Base-by-base conservation (phyloP, 2,329 filamentous ascomycete species). In the Tricladium varicosporioides region DNA sequence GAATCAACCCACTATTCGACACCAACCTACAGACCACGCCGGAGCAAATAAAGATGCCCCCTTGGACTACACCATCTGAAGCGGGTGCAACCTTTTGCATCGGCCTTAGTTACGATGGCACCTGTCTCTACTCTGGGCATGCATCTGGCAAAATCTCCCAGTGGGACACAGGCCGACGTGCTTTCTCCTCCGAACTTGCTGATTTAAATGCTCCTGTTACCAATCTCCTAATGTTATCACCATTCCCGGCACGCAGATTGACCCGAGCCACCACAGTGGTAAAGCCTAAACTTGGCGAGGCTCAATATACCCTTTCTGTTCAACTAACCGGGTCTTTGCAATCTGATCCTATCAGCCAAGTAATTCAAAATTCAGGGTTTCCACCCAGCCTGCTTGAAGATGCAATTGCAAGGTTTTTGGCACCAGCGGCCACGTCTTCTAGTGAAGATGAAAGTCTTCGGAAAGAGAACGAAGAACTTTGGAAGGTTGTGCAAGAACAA, bases 41-140 rank as follows among this genome's bases (percentile, higher is more conserved):
- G 19, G 80, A 80, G 54, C 84, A 83, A 70, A 73, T 83, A 11
- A 76, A 75, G 11, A 74, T 73, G 53, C 80, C 81, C 32, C 80
- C 81, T 59, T 70, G 62, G 73, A 76, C 56, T 65, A 70, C 65
- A 72, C 76, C 67, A 33, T 63, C 56, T 33, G 67, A 69, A 69
- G 78, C 84, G 67, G 74, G 83, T 57, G 78, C 81, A 5, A 82
- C 82, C 3, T 81, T 85, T 19, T 89, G 88, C 66, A 70, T 96
- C 56, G 81, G 82, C 16, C 74, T 95, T 53, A 92, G 84, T 68
- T 92, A 94, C 72, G 93, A 97, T 70, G 89, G 91, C 22, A 92
- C 87, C 45, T 82, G 80, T 7, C 76, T 97, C 18, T 73, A 96
- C 22, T 92, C 92, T 2, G 92, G 92, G 5, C 92, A 97, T 68